Percentiles rank a stretch among this genome's conserved stretches.
Conservation (phyloP, 306 rosid genomes). For the Dryas drummondii region DNA sequence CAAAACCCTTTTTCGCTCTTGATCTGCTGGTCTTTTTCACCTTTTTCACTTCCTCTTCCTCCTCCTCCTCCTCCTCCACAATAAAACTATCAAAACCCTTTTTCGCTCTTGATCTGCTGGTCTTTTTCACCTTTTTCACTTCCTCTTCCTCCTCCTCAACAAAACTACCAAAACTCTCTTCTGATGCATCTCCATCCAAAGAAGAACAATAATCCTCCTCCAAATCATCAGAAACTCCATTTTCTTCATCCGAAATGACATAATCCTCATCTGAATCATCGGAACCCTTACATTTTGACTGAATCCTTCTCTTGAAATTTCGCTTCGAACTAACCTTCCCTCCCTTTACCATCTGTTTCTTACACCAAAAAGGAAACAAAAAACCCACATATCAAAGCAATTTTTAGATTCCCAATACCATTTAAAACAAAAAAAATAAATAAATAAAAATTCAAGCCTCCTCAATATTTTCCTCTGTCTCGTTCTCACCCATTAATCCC, state of each 20-base stretch:
- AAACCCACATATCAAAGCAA: conserved; percentile 19
- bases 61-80: neutral
- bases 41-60: conserved; percentile 39
- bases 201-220: conserved; percentile 60
- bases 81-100: conserved; percentile 42
- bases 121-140: conserved; percentile 31
- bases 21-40: conserved; percentile 48
- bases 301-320: conserved; percentile 40
- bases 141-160: conserved; percentile 49
- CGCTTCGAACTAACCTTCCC: conserved; percentile 55
- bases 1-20: conserved; percentile 48
- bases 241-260: conserved; percentile 69
- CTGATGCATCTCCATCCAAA: conserved; percentile 62
- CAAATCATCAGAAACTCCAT: conserved; percentile 55
- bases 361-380: conserved; percentile 24
- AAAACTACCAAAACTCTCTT: conserved; percentile 51
- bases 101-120: conserved; percentile 49
- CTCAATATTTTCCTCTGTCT: neutral
- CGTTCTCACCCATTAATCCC: conserved; percentile 4
- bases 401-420: conserved; percentile 1
- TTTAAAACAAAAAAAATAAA: neutral
- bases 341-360: conserved; percentile 87
- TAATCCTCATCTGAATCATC: conserved; percentile 97
- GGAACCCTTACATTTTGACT: conserved; percentile 52
- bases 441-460: neutral